Evolutionary conservation across 2,329 filamentous ascomycete genomes (phyloP), one percentile per base, ranked within the genome.

Genomic region (Didymella arachidicola): DNA sequence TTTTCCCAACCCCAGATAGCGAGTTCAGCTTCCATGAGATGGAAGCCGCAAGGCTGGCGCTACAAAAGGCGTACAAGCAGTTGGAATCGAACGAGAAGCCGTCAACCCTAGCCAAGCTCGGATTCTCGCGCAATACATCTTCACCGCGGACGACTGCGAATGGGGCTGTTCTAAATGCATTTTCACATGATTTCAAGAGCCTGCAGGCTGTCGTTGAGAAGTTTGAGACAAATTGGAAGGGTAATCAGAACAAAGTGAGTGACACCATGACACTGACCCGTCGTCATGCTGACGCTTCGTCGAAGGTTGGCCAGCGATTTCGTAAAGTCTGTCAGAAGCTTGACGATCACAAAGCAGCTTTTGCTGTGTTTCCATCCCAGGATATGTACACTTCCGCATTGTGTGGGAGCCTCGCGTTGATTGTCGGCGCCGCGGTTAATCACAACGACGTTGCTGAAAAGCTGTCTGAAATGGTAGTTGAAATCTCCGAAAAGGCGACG

Each of bases 311-410:
- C 4, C 32, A 18, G 4, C 32, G 32, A n/a, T 45, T 52, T 16
- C 49, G 49, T 4, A 52, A 18, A 8, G 19, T 52, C 7, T 52
- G 49, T 19, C 8, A 36, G 7, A 44, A 36, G 14, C 41, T 52
- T 12, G 29, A 52, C 6, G 41, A 27, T 2, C 18, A 38, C 30
- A 52, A 52, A 16, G 22, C 7, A 7, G 49, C 22, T 2, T 44
- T 52, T 8, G 49, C 49, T n/a, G 6, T 49, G 3, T 29, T 49
- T 3, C 46, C 46, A 3, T 39, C 46, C 2, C 25, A 49, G 8
- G 7, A 41, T 8, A 39, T 39, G 25, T 49, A 49, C 10, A 41
- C 46, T n/a, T 49, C 46, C 7, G 25, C 3, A 4, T 7, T 49
- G 14, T 49, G 46, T 16, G 46, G 46, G 3, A 27, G 46, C 8